Conservation (phyloP, 1,139 yeast species). For the Taiozyma sp. region DNA sequence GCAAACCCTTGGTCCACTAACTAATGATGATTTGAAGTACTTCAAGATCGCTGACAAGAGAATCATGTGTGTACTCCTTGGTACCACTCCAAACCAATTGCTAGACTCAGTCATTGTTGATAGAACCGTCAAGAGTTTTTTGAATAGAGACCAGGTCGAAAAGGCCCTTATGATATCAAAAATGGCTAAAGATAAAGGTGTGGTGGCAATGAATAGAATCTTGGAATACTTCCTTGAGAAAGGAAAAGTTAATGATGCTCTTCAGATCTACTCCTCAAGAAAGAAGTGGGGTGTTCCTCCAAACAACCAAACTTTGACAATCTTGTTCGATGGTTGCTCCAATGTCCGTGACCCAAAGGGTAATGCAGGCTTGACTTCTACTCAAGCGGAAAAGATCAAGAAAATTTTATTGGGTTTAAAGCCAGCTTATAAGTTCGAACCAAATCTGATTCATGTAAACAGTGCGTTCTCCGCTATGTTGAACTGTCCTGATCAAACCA, state of each 20-base stretch:
- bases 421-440: constrained; percentile 6
- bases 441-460: constrained; percentile 29
- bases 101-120: constrained; percentile 52
- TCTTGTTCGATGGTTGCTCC: constrained; percentile 53
- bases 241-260: constrained; percentile 38
- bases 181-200: constrained; percentile 44
- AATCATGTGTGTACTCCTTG: constrained; percentile 46
- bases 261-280: constrained; percentile 45
- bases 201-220: constrained; percentile 58
- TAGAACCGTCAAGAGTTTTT: constrained; percentile 43
- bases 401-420: constrained; percentile 17
- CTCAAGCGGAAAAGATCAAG: constrained; percentile 23
- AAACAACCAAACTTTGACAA: constrained; percentile 49
- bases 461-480: constrained; percentile 30
- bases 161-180: constrained; percentile 51
- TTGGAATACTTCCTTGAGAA: constrained; percentile 41
- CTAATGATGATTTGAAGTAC: constrained; percentile 27
- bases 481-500: constrained; percentile 25
- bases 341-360: constrained; percentile 22
- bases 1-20: constrained; percentile 29
- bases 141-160: constrained; percentile 40
- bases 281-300: constrained; percentile 55
- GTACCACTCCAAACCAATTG: constrained; percentile 50
- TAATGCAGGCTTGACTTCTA: constrained; percentile 18
- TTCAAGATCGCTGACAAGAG: constrained; percentile 35